phyloP scores from a whole-genome alignment of 2,329 filamentous ascomycete genomes.

The Epichloe sp. region DNA sequence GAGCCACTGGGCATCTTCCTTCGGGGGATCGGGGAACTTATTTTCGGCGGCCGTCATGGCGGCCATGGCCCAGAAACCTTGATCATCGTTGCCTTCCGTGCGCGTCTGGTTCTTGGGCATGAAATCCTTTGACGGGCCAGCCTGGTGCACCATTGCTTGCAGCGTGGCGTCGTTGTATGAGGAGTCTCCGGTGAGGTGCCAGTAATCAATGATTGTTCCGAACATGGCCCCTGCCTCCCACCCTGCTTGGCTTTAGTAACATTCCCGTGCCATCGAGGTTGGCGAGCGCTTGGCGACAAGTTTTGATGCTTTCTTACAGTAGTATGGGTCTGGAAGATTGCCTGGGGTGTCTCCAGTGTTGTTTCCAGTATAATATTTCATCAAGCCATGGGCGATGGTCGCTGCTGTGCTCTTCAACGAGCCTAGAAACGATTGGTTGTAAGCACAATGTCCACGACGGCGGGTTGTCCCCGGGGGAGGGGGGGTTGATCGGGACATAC shows the following conservation, averaged over 20 bases:
- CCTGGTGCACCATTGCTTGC: constrained; percentile 48
- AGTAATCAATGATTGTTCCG: constrained; percentile 59
- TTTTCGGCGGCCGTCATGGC: constrained; percentile 68
- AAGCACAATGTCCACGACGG: background rate
- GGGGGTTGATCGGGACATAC: constrained; percentile 11
- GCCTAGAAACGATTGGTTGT: constrained; percentile 17
- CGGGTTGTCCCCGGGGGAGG: background rate
- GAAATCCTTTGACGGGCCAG: constrained; percentile 44
- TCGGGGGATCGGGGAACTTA: constrained; percentile 55
- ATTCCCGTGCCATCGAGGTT: background rate
- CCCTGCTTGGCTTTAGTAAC: constrained; percentile 23
- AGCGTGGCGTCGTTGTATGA: constrained; percentile 48
- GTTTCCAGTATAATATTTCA: constrained; percentile 42
- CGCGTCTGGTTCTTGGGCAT: constrained; percentile 55
- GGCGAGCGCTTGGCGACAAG: constrained; percentile 20
- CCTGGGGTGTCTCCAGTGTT: constrained; percentile 44
- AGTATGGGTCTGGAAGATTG: constrained; percentile 48
- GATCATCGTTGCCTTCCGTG: constrained; percentile 57
- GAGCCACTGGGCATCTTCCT: constrained; percentile 57
- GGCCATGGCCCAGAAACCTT: constrained; percentile 77
- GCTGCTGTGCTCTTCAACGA: constrained; percentile 36
- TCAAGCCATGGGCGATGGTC: constrained; percentile 33
- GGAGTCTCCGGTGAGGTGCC: constrained; percentile 53
- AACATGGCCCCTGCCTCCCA: constrained; percentile 66
- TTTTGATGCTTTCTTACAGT: constrained; percentile 31